Conservation (phyloP, 805 yeast species). For the Cyberlindnera mrakii region DNA sequence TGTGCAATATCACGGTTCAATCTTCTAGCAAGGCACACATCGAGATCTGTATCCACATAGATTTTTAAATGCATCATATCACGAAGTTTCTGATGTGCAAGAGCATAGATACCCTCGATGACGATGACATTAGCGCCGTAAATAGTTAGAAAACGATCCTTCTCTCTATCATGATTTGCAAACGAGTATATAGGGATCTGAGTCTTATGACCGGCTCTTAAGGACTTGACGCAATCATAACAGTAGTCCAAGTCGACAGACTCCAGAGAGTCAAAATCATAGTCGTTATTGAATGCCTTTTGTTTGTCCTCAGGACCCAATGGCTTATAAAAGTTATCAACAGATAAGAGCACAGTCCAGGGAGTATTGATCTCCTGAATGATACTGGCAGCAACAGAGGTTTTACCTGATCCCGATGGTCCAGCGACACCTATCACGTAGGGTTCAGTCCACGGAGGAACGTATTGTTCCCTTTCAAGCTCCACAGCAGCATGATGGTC, state of each 20-base stretch:
- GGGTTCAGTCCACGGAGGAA: slow-evolving; percentile 88
- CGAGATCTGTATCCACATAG: slow-evolving; percentile 91
- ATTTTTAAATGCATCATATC: slow-evolving; percentile 80
- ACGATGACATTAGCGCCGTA: slow-evolving; percentile 94
- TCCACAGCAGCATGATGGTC: not conserved
- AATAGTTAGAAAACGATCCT: slow-evolving; percentile 60
- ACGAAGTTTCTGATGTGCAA: slow-evolving; percentile 62
- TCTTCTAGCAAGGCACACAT: slow-evolving; percentile 85
- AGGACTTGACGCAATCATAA: slow-evolving; percentile 50
- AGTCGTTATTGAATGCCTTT: slow-evolving; percentile 62
- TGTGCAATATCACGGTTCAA: slow-evolving; percentile 79
- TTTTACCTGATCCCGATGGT: slow-evolving; percentile 86
- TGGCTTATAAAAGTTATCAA: slow-evolving; percentile 88
- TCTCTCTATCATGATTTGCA: slow-evolving; percentile 45
- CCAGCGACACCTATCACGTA: slow-evolving; percentile 88
- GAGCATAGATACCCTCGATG: slow-evolving; percentile 84
- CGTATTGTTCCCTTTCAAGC: slow-evolving; percentile 28
- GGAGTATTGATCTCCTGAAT: slow-evolving; percentile 79
- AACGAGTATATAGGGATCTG: slow-evolving; percentile 70
- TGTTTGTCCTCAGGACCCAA: slow-evolving; percentile 54
- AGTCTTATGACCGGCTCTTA: slow-evolving; percentile 66
- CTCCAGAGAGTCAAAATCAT: slow-evolving; percentile 84
- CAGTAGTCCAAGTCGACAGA: slow-evolving; percentile 76
- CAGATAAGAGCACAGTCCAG: slow-evolving; percentile 85
- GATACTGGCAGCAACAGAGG: slow-evolving; percentile 81